A percentile compares a stretch with the other conserved stretches of the same genome.
These are phyloP conservation scores for Saturnispora quitensis DNA, from an alignment of 805 yeast genomes.

Conservation along the genomic window DNA sequence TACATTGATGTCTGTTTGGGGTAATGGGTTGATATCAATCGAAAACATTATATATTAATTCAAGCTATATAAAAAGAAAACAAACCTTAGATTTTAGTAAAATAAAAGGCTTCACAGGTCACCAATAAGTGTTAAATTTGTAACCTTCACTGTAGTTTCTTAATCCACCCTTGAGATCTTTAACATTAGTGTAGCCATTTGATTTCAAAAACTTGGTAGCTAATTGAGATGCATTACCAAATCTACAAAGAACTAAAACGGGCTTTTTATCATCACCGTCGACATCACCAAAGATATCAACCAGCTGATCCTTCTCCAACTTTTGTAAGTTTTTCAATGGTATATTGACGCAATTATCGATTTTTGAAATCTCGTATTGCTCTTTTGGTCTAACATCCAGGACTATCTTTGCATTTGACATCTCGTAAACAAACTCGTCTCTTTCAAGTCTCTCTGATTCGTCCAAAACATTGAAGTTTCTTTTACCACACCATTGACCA, in stretches of 20 bases:
- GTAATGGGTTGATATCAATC: constrained; percentile 23
- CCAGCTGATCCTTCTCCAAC: constrained; percentile 16
- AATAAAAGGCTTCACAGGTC: not conserved
- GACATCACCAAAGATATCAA: constrained; percentile 7
- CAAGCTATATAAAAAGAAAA: constrained; percentile 15
- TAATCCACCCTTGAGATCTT: constrained; percentile 75
- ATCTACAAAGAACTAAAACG: constrained; percentile 66
- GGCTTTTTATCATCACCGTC: constrained; percentile 9
- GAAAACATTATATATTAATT: constrained; percentile 19
- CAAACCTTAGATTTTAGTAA: not conserved
- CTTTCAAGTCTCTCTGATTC: constrained; percentile 40
- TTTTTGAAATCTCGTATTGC: constrained; percentile 59
- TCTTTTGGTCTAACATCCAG: constrained; percentile 77
- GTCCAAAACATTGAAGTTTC: constrained; percentile 36
- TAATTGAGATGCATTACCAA: constrained; percentile 83
- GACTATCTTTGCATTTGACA: constrained; percentile 20
- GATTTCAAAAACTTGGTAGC: constrained; percentile 54
- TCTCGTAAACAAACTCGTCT: constrained; percentile 22
- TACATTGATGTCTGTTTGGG: constrained; percentile 19
- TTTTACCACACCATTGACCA: constrained; percentile 63
- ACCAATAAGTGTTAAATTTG: constrained; percentile 19
- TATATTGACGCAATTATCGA: constrained; percentile 52
- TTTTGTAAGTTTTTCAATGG: constrained; percentile 46
- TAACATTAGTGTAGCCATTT: constrained; percentile 39
- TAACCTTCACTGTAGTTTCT: constrained; percentile 11